Conservation (phyloP, 345 rosid species). For the Lepidium didymum region DNA sequence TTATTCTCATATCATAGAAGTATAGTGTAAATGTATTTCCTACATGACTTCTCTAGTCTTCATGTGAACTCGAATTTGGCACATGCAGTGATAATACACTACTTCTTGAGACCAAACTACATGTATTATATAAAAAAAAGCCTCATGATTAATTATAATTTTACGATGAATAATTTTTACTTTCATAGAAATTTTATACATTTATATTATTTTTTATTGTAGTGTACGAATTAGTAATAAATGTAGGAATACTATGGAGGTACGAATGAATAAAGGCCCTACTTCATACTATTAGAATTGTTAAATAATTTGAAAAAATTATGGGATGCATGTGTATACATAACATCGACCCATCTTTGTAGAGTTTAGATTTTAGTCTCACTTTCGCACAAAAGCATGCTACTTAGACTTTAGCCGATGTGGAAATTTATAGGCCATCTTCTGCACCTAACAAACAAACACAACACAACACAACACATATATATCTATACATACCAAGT, state of each 20-base stretch:
- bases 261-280: conserved; percentile 27
- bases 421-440: conserved; percentile 10
- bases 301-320: not conserved
- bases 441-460: conserved; percentile 1
- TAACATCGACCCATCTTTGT: conserved; percentile 28
- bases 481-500: not conserved
- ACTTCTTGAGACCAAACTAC: too few species aligned
- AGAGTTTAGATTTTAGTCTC: conserved; percentile 21
- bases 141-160: too few species aligned
- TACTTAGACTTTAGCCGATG: conserved; percentile 18
- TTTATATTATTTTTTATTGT: too few species aligned
- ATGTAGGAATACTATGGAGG: conserved; percentile 19
- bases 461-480: not conserved
- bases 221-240: too few species aligned
- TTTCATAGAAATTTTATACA: too few species aligned
- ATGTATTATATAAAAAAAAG: too few species aligned
- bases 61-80: too few species aligned
- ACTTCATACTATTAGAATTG: conserved; percentile 11
- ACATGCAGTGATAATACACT: too few species aligned
- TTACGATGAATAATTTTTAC: too few species aligned
- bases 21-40: too few species aligned
- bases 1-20: too few species aligned
- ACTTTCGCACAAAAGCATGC: conserved; percentile 33
- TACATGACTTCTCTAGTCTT: too few species aligned
- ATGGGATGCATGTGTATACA: conserved; percentile 23